Conservation (phyloP, 2,329 filamentous ascomycete species). For the Drechslerella dactyloides region DNA sequence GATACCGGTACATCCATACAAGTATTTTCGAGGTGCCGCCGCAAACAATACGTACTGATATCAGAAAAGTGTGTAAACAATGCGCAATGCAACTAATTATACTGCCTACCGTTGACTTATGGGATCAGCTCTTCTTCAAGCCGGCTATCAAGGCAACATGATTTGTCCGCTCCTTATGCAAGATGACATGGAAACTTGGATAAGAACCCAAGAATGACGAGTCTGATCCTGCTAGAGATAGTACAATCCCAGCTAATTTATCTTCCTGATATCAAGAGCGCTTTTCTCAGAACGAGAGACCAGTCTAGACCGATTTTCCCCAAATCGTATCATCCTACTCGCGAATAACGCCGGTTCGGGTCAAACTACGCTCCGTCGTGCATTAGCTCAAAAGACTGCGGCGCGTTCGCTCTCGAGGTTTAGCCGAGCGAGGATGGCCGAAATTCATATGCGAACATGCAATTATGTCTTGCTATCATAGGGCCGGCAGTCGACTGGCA, state of each 20-base stretch:
- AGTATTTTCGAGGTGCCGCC: conserved; percentile 38
- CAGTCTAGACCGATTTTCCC: conserved; percentile 53
- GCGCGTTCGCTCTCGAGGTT: conserved; percentile 54
- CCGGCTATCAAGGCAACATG: conserved; percentile 53
- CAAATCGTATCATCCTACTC: conserved; percentile 53
- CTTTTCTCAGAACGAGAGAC: conserved; percentile 53
- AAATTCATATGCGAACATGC: conserved; percentile 54
- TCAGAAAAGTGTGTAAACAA: conserved; percentile 24
- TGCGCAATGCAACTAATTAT: conserved; percentile 22
- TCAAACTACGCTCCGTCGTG: conserved; percentile 54
- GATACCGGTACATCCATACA: conserved; percentile 43
- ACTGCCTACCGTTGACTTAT: conserved; percentile 32
- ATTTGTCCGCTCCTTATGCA: conserved; percentile 54
- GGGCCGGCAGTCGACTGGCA: conserved; percentile 53
- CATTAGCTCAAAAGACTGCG: conserved; percentile 55
- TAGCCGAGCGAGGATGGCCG: conserved; percentile 50
- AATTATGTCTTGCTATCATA: conserved; percentile 54
- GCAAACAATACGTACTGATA: conserved; percentile 28
- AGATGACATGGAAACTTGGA: conserved; percentile 3
- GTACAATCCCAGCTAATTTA: conserved; percentile 5
- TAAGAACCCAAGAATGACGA: conserved; percentile 6
- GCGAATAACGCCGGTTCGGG: conserved; percentile 54
- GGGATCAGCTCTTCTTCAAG: conserved; percentile 52
- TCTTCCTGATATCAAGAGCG: conserved; percentile 38
- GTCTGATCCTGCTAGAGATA: too few relatives aligned